Percentiles rank a stretch among this genome's conserved stretches.
phyloP scores from a whole-genome alignment of 805 yeast species.

The Dipodascus geniculatus region DNA sequence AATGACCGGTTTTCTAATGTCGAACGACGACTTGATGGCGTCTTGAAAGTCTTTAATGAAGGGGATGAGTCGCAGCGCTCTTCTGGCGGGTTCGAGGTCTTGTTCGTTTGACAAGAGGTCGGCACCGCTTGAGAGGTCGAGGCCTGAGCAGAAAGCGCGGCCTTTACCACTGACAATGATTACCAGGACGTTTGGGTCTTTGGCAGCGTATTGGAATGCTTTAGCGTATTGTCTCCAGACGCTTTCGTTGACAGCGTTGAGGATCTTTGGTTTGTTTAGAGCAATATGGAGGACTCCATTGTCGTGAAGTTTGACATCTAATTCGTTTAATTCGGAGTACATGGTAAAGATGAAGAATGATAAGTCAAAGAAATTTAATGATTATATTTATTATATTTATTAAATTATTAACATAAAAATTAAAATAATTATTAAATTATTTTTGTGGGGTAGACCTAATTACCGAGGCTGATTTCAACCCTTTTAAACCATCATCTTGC shows the following conservation, averaged over 20 bases:
- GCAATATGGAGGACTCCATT: slow-evolving; percentile 41
- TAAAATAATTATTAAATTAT: no score
- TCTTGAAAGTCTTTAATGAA: slow-evolving; percentile 48
- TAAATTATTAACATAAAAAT: not conserved
- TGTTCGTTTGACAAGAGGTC: slow-evolving; percentile 9
- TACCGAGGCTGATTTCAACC: not conserved
- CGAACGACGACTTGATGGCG: slow-evolving; percentile 28
- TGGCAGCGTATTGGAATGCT: slow-evolving; percentile 36
- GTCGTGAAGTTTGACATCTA: not conserved
- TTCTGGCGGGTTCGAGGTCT: slow-evolving; percentile 19
- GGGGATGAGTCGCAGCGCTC: slow-evolving; percentile 23
- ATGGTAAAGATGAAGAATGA: not conserved
- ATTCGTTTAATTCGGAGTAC: not conserved
- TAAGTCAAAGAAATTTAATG: no score
- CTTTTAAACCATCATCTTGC: no score
- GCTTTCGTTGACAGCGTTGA: slow-evolving; percentile 45
- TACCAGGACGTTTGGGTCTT: slow-evolving; percentile 35
- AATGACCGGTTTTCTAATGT: slow-evolving; percentile 40
- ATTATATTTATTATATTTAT: no score
- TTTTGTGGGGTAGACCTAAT: not conserved
- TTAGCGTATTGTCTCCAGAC: slow-evolving; percentile 48
- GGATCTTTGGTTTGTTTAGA: slow-evolving; percentile 46
- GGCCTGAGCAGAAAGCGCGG: slow-evolving; percentile 51
- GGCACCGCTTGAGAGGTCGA: slow-evolving; percentile 36
- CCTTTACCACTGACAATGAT: slow-evolving; percentile 49